Base-by-base conservation (phyloP, 768 basidiomycete species). In the Suillus weaverae region DNA sequence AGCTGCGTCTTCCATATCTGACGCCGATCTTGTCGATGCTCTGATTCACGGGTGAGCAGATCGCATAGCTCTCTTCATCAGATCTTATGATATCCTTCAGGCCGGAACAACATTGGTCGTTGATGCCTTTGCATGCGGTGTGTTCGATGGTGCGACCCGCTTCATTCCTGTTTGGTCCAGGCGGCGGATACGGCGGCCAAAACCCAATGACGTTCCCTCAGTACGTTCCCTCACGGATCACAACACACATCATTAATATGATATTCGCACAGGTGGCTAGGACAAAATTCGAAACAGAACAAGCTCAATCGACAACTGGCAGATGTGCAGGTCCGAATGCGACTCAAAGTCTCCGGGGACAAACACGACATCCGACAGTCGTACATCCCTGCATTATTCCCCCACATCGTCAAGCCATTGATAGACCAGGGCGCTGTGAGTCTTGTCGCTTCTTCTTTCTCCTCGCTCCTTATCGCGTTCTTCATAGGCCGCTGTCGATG, bases 261-360 rank as follows among this genome's bases (percentile, higher is more conserved):
- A 16, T 20, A 46, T 67, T 32, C 48, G 4, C 70, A 97, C 70
- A 98, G 96, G 72, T 99, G 95, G 94, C 88, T 99, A 14, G 97
- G 97, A 10, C 95, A 99, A 73, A 99, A 99, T 76, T 99, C 97
- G 64, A 97, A 96, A 72, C 90, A 92, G 75, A 83, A 72, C 68
- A 97, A 97, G 71, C 84, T 98, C 0, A 81, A 74, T 62, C 85
- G 96, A 43, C 89, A 91, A 67, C 81, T 99, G 20, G 85, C 85
- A 43, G 97, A 99, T 65, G 88, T 98, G 11, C 97, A 99, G 76
- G 91, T 94, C 51, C 90, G 91, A 57, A 97, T 99, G 97, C 89
- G 97, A 2, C 84, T 99, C 64, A 92, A 90, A 71, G 92, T 95
- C 0, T 97, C 96, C 9, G 95, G 94, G 7, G 88, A 97, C 78